These are phyloP conservation scores for Lactuca saligna DNA, from an alignment of 129 eudicot genomes.

Conservation along the genomic window DNA sequence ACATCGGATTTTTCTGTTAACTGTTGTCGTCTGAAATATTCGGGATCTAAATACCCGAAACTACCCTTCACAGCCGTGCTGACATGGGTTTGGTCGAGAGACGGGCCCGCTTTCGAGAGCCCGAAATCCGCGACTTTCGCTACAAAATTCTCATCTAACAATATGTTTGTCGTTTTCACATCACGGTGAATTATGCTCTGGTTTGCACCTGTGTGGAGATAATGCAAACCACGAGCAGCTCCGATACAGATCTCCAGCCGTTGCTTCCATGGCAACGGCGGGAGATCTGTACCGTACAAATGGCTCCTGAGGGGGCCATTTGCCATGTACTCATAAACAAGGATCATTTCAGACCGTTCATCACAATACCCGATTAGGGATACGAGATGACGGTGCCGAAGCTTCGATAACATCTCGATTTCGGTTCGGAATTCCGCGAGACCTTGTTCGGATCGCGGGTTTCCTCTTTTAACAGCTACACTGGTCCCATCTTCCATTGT, in stretches of 20 bases:
- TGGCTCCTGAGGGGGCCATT: constrained; percentile 78
- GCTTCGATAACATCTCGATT: constrained; percentile 70
- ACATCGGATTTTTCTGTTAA: constrained; percentile 30
- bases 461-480: constrained; percentile 69
- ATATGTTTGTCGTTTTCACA: constrained; percentile 73
- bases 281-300: constrained; percentile 55
- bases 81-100: constrained; percentile 81
- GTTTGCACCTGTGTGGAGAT: constrained; percentile 78
- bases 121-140: constrained; percentile 87
- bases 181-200: constrained; percentile 74
- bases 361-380: constrained; percentile 76
- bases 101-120: constrained; percentile 73
- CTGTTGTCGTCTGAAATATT: constrained; percentile 38
- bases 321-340: constrained; percentile 78
- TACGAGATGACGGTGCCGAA: constrained; percentile 77
- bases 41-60: constrained; percentile 43
- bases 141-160: constrained; percentile 69
- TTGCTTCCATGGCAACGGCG: constrained; percentile 64
- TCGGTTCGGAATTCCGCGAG: constrained; percentile 72
- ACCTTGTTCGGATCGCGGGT: constrained; percentile 81
- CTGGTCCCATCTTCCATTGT: constrained; percentile 55
- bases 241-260: constrained; percentile 71
- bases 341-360: constrained; percentile 72
- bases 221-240: constrained; percentile 78
- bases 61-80: constrained; percentile 74